Percentiles rank a stretch among this genome's conserved stretches.
Evolutionary conservation across 2,329 filamentous ascomycete genomes (phyloP).

Genomic region (Stromatinia cepivora): DNA sequence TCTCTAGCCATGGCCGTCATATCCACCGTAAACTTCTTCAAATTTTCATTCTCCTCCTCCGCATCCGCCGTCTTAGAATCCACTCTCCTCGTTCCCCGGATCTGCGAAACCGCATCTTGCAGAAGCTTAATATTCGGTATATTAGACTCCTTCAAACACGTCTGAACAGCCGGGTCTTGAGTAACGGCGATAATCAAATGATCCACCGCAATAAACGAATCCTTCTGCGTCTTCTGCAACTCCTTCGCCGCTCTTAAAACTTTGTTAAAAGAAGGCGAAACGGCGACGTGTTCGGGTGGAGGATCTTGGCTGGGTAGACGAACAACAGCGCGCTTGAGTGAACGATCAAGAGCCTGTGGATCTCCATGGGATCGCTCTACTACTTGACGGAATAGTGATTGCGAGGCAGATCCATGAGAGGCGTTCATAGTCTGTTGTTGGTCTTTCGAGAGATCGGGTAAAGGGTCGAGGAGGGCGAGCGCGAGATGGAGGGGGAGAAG

Average conservation of each 20-base stretch:
- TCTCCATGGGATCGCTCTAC: constrained; percentile 93
- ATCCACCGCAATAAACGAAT: constrained; percentile 90
- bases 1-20: constrained; percentile 96
- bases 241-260: constrained; percentile 83
- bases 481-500: constrained; percentile 88
- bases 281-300: constrained; percentile 82
- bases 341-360: constrained; percentile 80
- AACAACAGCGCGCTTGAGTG: constrained; percentile 88
- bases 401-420: constrained; percentile 58
- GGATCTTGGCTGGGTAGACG: constrained; percentile 92
- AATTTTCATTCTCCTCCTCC: constrained; percentile 89
- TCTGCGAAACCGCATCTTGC: constrained; percentile 85
- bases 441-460: constrained; percentile 75
- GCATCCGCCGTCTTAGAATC: constrained; percentile 95
- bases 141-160: constrained; percentile 78
- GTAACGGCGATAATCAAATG: constrained; percentile 85
- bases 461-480: constrained; percentile 75
- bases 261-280: constrained; percentile 79
- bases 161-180: constrained; percentile 75
- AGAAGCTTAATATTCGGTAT: constrained; percentile 89
- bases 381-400: constrained; percentile 91
- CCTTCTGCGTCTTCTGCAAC: constrained; percentile 95
- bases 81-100: constrained; percentile 88
- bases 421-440: constrained; percentile 68
- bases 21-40: constrained; percentile 98